Conservation (phyloP, 257 asterid genomes). For the Penstemon barbatus region DNA sequence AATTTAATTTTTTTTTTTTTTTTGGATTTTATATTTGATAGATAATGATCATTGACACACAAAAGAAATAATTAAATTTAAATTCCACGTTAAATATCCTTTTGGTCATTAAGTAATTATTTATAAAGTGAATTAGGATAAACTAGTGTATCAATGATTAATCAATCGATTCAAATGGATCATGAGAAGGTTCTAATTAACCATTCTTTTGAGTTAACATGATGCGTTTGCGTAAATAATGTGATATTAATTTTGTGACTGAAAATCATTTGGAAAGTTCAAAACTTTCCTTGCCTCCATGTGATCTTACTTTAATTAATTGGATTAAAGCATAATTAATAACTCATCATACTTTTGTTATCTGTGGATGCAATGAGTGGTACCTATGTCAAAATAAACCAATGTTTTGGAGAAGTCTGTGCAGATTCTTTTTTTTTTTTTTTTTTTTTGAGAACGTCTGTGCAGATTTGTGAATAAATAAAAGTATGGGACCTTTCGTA, state of each 20-base stretch:
- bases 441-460: no score
- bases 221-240: slow-evolving; percentile 1
- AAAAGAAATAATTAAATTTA: slow-evolving; percentile 17
- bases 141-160: slow-evolving; percentile 23
- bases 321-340: slow-evolving; percentile 4
- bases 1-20: not conserved
- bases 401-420: not conserved
- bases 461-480: not conserved
- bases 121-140: not conserved
- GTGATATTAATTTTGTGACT: not conserved
- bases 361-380: slow-evolving; percentile 33
- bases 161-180: slow-evolving; percentile 31
- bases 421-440: no score
- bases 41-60: not conserved
- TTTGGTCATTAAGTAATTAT: not conserved
- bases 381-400: slow-evolving; percentile 12
- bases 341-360: slow-evolving; percentile 28
- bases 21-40: not conserved
- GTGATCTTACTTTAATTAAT: slow-evolving; percentile 37
- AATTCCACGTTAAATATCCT: slow-evolving; percentile 9
- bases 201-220: not conserved
- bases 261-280: slow-evolving; percentile 11
- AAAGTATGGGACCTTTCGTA: not conserved
- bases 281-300: slow-evolving; percentile 37
- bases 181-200: slow-evolving; percentile 20